phyloP scores from a whole-genome alignment of 192 early-diverging fungal species.

The Rhizophagus sp. region DNA sequence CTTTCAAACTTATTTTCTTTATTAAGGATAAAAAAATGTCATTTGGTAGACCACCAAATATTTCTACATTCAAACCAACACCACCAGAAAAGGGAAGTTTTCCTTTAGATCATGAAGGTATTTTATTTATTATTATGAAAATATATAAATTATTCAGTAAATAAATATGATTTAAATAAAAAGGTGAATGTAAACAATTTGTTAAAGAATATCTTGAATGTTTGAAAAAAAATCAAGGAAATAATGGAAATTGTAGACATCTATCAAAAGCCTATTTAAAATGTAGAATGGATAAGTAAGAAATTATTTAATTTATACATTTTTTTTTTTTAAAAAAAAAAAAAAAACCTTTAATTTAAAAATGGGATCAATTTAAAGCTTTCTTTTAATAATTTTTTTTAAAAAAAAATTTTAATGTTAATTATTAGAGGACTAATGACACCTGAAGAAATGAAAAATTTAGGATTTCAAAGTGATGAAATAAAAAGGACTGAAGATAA shows the following conservation, averaged over 20 bases:
- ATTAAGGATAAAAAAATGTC: constrained; percentile 53
- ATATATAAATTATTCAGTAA: too few relatives aligned
- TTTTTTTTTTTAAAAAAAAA: too few relatives aligned
- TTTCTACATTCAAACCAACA: constrained; percentile 58
- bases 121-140: not conserved
- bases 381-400: too few relatives aligned
- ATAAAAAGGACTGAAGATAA: constrained; percentile 20
- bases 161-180: not conserved
- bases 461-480: constrained; percentile 64
- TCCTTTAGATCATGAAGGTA: constrained; percentile 84
- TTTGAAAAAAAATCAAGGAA: constrained; percentile 68
- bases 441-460: constrained; percentile 63
- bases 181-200: constrained; percentile 78
- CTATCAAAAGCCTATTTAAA: constrained; percentile 80
- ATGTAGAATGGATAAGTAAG: constrained; percentile 90
- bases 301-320: not conserved
- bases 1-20: not conserved
- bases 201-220: constrained; percentile 83
- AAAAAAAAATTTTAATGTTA: too few relatives aligned
- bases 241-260: constrained; percentile 67
- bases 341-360: too few relatives aligned
- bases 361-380: too few relatives aligned
- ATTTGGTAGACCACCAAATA: constrained; percentile 72
- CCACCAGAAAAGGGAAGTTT: constrained; percentile 90
- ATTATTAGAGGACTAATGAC: constrained; percentile 64